Base-by-base conservation (phyloP, 768 basidiomycete genomes). In the Tulasnella sp. region DNA sequence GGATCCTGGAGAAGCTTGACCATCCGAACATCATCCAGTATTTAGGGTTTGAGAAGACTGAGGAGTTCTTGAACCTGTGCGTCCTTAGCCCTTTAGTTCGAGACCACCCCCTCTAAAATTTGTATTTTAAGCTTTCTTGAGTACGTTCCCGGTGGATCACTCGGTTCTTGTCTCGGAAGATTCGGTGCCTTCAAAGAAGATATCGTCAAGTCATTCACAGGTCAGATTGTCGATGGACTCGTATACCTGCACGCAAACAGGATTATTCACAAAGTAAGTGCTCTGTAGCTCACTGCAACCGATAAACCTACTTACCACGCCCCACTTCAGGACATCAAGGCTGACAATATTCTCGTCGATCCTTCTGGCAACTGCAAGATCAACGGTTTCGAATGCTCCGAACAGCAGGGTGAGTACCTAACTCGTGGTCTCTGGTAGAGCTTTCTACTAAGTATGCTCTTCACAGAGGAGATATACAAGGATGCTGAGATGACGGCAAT, bases 301-400 rank as follows among this genome's bases (percentile, higher is more conserved):
- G 29, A 14, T n/a, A 45, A 14, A 39, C 72, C 40, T 72, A 5
- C 74, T 75, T 73, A 31, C 40, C 72, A 37, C 40, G 69, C 15
- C 29, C 42, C 45, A 34, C 77, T 67, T 6, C 79, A 96, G 94
- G 96, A 99, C 83, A 85, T 99, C 79, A 99, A 99, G 84, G 95
- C 95, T 14, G 97, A 99, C 83, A 99, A 99, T 81, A 97, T 99
- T 80, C 89, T 99, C 22, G 95, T 98, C n/a, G 96, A 99, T 82
- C 91, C 90, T 81, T 87, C 89, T 17, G 97, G 97, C 0, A 85
- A 92, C 29, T 97, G 96, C 87, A 99, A 99, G 84, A 99, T 99
- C 71, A 96, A 94, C 1, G 96, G 98, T 84, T 98, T 98, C 81
- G 97, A 97, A 49, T 97, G 98, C 76, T 97, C 95, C 19, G 99